Evolutionary conservation across 2,329 filamentous ascomycete genomes (phyloP).

Genomic region (Alternaria conjuncta): DNA sequence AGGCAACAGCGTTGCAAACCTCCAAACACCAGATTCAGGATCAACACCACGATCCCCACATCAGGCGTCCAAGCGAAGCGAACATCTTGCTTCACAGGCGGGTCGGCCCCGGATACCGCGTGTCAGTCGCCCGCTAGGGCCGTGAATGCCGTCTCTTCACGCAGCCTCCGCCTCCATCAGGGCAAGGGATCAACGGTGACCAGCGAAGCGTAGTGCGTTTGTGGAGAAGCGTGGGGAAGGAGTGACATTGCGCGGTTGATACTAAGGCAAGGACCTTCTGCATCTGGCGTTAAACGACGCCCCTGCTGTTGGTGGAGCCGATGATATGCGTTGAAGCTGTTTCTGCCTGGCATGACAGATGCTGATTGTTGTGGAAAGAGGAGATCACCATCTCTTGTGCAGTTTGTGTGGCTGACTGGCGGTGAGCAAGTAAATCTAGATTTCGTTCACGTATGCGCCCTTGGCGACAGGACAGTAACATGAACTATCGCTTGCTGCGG

Average conservation of each 20-base stretch:
- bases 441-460: conserved; percentile 4
- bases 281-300: background rate
- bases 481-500: background rate
- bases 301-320: conserved; percentile 7
- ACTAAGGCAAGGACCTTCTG: conserved; percentile 7
- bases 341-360: background rate
- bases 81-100: conserved; percentile 4
- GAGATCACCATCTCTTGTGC: background rate
- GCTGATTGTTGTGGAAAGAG: background rate
- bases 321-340: conserved; percentile 8
- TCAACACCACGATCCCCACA: background rate
- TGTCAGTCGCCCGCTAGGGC: background rate
- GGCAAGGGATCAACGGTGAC: conserved; percentile 8
- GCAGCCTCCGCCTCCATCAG: background rate
- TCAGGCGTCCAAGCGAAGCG: background rate
- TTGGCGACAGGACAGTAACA: background rate
- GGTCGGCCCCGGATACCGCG: background rate
- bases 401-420: conserved; percentile 7
- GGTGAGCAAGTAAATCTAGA: background rate
- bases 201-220: conserved; percentile 1
- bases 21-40: background rate
- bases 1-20: background rate
- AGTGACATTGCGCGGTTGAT: conserved; percentile 3
- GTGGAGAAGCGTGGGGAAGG: conserved; percentile 14
- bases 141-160: background rate